Evolutionary conservation across 805 yeast genomes (phyloP), one percentile per base, ranked within the genome.

Genomic region (Candida ficus): DNA sequence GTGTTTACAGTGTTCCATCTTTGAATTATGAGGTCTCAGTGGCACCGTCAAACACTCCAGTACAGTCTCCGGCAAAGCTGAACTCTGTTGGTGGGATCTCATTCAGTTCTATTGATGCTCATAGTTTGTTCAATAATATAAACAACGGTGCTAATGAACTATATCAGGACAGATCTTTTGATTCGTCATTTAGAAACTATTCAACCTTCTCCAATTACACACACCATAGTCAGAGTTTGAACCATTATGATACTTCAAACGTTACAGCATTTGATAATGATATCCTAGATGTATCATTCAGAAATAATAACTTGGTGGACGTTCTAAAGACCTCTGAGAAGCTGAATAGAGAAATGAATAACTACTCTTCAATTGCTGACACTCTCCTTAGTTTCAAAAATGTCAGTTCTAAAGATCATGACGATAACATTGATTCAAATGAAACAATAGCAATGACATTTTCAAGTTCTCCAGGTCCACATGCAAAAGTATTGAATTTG

Each of bases 401-500:
- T 14, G 13, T 17, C 7, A 21, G 11, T 10, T 17, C 16, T 19
- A 33, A 32, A 12, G 7, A 31, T 10, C n/a, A 8, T 4, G 8
- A 22, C 11, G 37, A 29, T 8, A 20, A 29, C 14, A 6, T 22
- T 4, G 38, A 39, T 9, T 12, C 14, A 4, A 38, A 35, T 16
- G 32, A 25, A 16, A 30, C 29, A 16, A 25, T 16, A 8, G 33
- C 17, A 5, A 22, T 12, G 7, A 18, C 34, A 2, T 35, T 47
- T n/a, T 42, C 54, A 34, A 32, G 54, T 33, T 40, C 56, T 9
- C 47, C 45, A 11, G 28, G 50, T 1, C 39, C 50, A 13, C 44
- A 44, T 23, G 11, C 8, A 10, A 23, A 23, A 23, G 26, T 23
- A 12, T 42, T 50, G 17, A 53, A 48, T 16, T 43, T 47, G 12